These are phyloP conservation scores for Emericellopsis cladophorae DNA, from an alignment of 2,329 filamentous ascomycete genomes.

Conservation along the genomic window DNA sequence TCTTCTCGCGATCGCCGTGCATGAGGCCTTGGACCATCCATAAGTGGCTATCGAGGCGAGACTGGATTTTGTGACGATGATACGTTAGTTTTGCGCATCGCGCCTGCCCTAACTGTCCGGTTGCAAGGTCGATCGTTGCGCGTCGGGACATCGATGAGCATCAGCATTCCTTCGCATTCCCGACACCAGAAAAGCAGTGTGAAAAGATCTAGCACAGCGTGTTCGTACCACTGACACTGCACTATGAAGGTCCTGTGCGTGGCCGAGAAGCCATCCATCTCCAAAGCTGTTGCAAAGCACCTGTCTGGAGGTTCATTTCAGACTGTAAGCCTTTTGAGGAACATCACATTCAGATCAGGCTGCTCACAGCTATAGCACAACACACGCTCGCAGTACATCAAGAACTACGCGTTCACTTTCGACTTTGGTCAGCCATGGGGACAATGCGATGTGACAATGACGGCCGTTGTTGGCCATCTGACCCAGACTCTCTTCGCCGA, in stretches of 20 bases:
- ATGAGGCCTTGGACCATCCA: too few species aligned
- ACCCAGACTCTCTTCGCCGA: slow-evolving; percentile 65
- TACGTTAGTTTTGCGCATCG: background rate
- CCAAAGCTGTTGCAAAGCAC: slow-evolving; percentile 85
- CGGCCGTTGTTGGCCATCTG: slow-evolving; percentile 81
- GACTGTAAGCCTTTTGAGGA: slow-evolving; percentile 43
- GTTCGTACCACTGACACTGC: background rate
- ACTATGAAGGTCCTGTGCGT: slow-evolving; percentile 44
- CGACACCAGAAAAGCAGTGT: too few species aligned
- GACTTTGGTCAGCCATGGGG: slow-evolving; percentile 76
- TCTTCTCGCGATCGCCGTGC: background rate
- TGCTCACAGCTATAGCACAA: slow-evolving; percentile 36
- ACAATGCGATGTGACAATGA: slow-evolving; percentile 79
- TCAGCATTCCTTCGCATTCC: background rate
- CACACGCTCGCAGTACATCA: slow-evolving; percentile 66
- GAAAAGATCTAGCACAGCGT: too few species aligned
- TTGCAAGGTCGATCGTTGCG: background rate
- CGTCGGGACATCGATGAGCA: background rate
- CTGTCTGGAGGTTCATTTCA: slow-evolving; percentile 64
- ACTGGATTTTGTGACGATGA: slow-evolving; percentile 3
- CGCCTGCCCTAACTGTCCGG: background rate
- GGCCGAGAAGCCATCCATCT: slow-evolving; percentile 74
- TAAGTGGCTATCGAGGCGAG: too few species aligned
- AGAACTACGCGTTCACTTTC: slow-evolving; percentile 89
- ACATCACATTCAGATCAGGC: background rate